phyloP scores from a whole-genome alignment of 768 basidiomycete species.

The Glaciozyma martinii region DNA sequence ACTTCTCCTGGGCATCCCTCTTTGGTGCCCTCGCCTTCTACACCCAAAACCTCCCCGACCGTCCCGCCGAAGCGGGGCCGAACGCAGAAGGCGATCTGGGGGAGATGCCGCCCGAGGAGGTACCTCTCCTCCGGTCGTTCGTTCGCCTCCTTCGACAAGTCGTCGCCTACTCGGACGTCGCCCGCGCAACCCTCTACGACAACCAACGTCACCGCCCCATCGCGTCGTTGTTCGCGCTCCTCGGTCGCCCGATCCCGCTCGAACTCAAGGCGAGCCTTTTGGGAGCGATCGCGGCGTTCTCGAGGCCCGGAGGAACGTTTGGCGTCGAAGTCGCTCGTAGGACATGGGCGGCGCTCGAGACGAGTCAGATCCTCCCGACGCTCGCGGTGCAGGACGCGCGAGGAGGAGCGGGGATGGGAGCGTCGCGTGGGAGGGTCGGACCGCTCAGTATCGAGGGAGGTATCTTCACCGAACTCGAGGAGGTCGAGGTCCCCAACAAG shows the following conservation, averaged over 20 bases:
- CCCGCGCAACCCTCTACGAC: conserved; percentile 65
- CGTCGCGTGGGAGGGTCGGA: conserved; percentile 31
- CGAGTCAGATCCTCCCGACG: conserved; percentile 53
- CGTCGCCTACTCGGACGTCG: conserved; percentile 62
- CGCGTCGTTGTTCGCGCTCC: conserved; percentile 64
- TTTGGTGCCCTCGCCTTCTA: conserved; percentile 69
- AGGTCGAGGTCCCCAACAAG: conserved; percentile 67
- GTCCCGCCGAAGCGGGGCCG: conserved; percentile 46
- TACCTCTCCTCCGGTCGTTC: conserved; percentile 69
- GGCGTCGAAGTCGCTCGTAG: conserved; percentile 73
- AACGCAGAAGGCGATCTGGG: conserved; percentile 34
- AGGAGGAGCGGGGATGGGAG: conserved; percentile 14
- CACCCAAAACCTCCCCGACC: conserved; percentile 50
- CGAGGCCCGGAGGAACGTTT: conserved; percentile 52
- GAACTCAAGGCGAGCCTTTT: conserved; percentile 82
- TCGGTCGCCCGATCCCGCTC: conserved; percentile 73
- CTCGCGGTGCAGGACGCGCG: conserved; percentile 40
- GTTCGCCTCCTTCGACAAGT: conserved; percentile 69
- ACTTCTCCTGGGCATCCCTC: conserved; percentile 67
- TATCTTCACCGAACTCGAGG: conserved; percentile 76
- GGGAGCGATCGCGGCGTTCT: conserved; percentile 70
- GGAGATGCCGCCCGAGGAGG: conserved; percentile 54
- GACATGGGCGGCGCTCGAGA: conserved; percentile 77
- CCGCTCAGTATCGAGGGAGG: conserved; percentile 53
- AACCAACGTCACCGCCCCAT: conserved; percentile 73